Conservation (phyloP, 1,139 yeast genomes). For the Scheffersomyces cryptocercus region DNA sequence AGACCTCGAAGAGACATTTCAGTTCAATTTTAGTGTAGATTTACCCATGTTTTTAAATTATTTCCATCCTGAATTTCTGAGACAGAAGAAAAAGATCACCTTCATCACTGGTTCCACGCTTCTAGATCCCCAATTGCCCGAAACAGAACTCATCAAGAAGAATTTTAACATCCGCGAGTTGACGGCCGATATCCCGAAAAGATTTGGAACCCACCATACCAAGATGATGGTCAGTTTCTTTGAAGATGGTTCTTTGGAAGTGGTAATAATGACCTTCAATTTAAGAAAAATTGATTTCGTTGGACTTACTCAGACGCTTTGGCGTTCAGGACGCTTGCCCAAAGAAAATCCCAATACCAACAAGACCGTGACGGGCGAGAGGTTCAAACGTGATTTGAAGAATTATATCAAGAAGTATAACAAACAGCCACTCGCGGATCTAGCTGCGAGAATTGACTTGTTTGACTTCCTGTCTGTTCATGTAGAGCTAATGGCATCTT, state of each 20-base stretch:
- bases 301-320: conserved; percentile 63
- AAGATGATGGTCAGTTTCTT: conserved; percentile 64
- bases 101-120: conserved; percentile 33
- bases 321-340: conserved; percentile 57
- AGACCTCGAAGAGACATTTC: conserved; percentile 39
- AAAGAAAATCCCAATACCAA: conserved; percentile 8
- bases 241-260: conserved; percentile 35
- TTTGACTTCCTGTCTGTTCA: conserved; percentile 48
- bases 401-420: conserved; percentile 47
- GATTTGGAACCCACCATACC: conserved; percentile 61
- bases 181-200: conserved; percentile 31
- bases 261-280: conserved; percentile 64
- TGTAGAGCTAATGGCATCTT: conserved; percentile 59
- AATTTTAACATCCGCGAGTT: conserved; percentile 31
- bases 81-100: conserved; percentile 22
- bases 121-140: conserved; percentile 14
- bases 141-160: conserved; percentile 10
- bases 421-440: conserved; percentile 20
- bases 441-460: conserved; percentile 28
- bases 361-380: conserved; percentile 6
- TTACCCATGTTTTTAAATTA: conserved; percentile 36
- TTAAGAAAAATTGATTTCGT: conserved; percentile 54
- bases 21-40: conserved; percentile 52
- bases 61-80: conserved; percentile 28
- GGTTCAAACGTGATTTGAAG: conserved; percentile 39